phyloP scores from a whole-genome alignment of 192 early-diverging fungal genomes.

The Coemansia sp. region DNA sequence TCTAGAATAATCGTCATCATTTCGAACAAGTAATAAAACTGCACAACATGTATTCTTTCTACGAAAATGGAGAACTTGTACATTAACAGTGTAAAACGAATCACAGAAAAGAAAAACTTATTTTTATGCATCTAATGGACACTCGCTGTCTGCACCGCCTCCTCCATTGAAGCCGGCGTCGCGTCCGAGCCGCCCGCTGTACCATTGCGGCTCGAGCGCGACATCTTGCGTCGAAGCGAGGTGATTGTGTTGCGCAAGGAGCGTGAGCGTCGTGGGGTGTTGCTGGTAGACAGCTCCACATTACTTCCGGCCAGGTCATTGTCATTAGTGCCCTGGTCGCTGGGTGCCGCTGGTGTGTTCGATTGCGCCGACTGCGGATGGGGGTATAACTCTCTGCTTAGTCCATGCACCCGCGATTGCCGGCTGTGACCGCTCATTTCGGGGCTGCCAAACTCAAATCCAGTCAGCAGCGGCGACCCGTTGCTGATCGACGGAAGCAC shows the following conservation, averaged over 20 bases:
- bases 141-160: slow-evolving; percentile 15
- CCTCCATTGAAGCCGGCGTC: slow-evolving; percentile 29
- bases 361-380: slow-evolving; percentile 4
- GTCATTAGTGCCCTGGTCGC: slow-evolving; percentile 8
- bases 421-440: neutral
- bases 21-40: neutral
- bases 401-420: neutral
- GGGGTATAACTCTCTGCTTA: slow-evolving; percentile 10
- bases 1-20: too few species aligned
- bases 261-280: slow-evolving; percentile 43
- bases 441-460: slow-evolving; percentile 30
- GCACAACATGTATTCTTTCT: neutral
- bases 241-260: slow-evolving; percentile 52
- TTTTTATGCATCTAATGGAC: slow-evolving; percentile 14
- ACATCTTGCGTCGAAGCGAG: slow-evolving; percentile 45
- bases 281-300: slow-evolving; percentile 1
- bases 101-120: neutral
- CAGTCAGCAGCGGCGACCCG: slow-evolving; percentile 36
- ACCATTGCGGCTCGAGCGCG: slow-evolving; percentile 36
- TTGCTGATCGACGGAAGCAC: slow-evolving; percentile 36
- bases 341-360: neutral
- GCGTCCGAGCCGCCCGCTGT: slow-evolving; percentile 10
- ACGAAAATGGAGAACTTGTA: too few species aligned
- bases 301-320: slow-evolving; percentile 10
- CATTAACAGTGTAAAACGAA: neutral